Evolutionary conservation across 2,329 filamentous ascomycete genomes (phyloP).

Genomic region (Pseudogymnoascus sp.): DNA sequence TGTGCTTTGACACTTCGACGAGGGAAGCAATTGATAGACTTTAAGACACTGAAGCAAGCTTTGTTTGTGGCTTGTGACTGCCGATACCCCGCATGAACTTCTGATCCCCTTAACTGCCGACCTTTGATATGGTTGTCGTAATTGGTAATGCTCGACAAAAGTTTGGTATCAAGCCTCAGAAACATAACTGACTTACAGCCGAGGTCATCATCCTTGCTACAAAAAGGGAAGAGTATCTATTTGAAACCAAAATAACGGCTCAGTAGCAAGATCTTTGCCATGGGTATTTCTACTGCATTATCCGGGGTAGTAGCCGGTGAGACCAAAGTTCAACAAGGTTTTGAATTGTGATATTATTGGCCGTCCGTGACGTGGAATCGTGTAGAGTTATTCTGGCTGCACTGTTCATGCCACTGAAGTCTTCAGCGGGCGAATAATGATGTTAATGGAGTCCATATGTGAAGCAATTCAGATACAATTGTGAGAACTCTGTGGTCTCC

Average conservation of each 20-base stretch:
- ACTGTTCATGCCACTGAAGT: neutral
- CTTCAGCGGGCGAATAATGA: neutral
- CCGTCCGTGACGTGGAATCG: neutral
- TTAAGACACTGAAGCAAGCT: neutral
- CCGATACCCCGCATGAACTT: neutral
- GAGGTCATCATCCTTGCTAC: neutral
- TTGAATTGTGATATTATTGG: neutral
- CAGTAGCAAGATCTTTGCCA: neutral
- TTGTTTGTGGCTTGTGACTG: neutral
- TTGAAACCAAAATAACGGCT: neutral
- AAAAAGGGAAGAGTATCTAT: neutral
- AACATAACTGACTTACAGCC: neutral
- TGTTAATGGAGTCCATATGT: neutral
- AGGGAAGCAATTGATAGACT: constrained; percentile 1
- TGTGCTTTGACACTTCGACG: neutral
- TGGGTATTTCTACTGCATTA: neutral
- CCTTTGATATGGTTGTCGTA: neutral
- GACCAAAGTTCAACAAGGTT: neutral
- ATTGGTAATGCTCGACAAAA: neutral
- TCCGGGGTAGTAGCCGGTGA: neutral
- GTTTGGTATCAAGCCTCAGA: neutral
- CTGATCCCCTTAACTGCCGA: neutral
- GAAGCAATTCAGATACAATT: neutral
- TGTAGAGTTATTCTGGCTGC: neutral
- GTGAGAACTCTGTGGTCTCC: neutral